Evolutionary conservation across 2,329 filamentous ascomycete genomes (phyloP).

Genomic region (Pseudopithomyces maydicus): DNA sequence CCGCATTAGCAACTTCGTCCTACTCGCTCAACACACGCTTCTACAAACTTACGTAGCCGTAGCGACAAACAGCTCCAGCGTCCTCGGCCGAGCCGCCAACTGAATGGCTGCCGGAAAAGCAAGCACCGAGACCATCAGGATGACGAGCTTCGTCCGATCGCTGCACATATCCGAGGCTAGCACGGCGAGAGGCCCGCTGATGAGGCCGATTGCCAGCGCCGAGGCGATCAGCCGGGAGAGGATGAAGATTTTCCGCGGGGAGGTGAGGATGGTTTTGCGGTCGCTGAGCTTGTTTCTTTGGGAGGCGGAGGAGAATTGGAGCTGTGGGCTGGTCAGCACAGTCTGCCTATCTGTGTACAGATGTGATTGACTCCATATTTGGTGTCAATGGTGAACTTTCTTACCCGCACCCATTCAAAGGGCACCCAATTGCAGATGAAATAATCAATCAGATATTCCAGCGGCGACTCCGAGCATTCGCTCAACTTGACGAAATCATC

Average conservation of each 20-base stretch:
- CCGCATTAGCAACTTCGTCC: not conserved
- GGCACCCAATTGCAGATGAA: not conserved
- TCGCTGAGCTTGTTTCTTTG: slow-evolving; percentile 9
- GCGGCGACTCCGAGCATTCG: slow-evolving; percentile 13
- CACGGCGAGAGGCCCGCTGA: slow-evolving; percentile 23
- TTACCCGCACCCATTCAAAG: not conserved
- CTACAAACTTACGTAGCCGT: slow-evolving; percentile 27
- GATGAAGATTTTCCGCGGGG: slow-evolving; percentile 8
- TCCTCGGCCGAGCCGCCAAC: slow-evolving; percentile 21
- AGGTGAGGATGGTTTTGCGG: slow-evolving; percentile 8
- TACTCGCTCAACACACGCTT: not conserved
- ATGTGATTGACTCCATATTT: not conserved
- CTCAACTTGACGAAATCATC: slow-evolving; percentile 18
- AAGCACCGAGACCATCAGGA: slow-evolving; percentile 21
- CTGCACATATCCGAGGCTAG: slow-evolving; percentile 16
- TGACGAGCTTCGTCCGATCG: slow-evolving; percentile 17
- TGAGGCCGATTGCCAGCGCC: slow-evolving; percentile 19
- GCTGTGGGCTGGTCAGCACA: not conserved
- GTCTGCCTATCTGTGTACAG: not conserved
- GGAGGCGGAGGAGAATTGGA: slow-evolving; percentile 9
- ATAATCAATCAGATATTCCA: slow-evolving; percentile 12
- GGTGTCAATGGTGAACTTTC: not conserved
- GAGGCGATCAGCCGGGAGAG: slow-evolving; percentile 21
- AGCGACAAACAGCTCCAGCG: slow-evolving; percentile 27
- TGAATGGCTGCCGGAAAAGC: slow-evolving; percentile 22